Evolutionary conservation across 2,329 filamentous ascomycete genomes (phyloP).

Genomic region (Alternaria brassicae): DNA sequence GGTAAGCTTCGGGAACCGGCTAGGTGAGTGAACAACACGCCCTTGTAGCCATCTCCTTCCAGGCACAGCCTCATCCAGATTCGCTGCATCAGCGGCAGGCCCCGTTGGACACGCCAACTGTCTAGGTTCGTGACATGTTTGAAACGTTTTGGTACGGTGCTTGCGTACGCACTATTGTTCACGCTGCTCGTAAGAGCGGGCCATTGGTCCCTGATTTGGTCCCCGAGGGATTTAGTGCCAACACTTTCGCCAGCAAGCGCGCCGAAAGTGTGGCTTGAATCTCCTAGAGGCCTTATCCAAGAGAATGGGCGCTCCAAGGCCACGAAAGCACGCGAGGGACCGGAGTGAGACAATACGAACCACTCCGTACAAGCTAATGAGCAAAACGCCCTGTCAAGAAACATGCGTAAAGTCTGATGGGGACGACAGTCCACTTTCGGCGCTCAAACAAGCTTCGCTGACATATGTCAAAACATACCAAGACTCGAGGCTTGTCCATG

Average conservation of each 20-base stretch:
- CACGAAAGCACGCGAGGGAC: background rate
- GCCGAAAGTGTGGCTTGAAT: background rate
- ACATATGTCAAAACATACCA: constrained; percentile 5
- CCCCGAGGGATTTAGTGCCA: background rate
- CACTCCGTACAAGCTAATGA: background rate
- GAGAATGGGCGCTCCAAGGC: background rate
- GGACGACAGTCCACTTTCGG: background rate
- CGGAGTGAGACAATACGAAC: background rate
- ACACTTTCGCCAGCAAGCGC: background rate
- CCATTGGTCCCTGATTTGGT: background rate
- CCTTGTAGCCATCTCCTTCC: constrained; percentile 10
- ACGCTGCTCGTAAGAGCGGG: background rate
- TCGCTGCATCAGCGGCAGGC: constrained; percentile 2
- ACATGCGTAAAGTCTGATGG: background rate
- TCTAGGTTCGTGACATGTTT: background rate
- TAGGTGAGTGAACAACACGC: constrained; percentile 8
- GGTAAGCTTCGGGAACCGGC: constrained; percentile 5
- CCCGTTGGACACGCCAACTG: background rate
- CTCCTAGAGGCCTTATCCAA: background rate
- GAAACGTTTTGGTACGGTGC: background rate
- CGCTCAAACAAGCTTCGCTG: constrained; percentile 10
- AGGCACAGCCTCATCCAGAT: constrained; percentile 7
- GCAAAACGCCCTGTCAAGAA: background rate
- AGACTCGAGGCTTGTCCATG: background rate
- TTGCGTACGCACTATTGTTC: background rate